phyloP scores from a whole-genome alignment of 1,284 basidiomycete species.

The Dichomitus squalens region DNA sequence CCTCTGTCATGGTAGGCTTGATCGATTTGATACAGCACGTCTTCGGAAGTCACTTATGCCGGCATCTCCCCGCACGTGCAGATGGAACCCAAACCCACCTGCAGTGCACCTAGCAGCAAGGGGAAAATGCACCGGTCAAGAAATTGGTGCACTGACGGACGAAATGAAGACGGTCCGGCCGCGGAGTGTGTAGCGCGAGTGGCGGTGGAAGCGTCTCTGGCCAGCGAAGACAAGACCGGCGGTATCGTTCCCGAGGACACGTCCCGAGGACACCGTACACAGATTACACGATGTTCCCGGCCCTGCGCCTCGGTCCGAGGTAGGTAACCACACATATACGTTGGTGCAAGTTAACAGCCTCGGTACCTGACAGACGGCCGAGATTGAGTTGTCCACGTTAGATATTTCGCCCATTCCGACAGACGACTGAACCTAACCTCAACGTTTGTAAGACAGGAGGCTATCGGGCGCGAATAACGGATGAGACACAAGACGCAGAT shows the following conservation, averaged over 20 bases:
- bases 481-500: not conserved
- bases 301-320: not conserved
- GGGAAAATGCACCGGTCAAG: not conserved
- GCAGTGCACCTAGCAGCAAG: not conserved
- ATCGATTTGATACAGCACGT: not conserved
- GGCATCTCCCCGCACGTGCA: not conserved
- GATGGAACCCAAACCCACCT: not conserved
- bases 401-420: not conserved
- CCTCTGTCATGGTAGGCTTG: not conserved
- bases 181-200: not conserved
- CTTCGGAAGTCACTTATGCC: not conserved
- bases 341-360: not conserved
- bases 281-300: not conserved
- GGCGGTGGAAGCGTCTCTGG: not conserved
- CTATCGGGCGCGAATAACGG: slow-evolving; percentile 9
- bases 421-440: not conserved
- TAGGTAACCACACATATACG: not conserved
- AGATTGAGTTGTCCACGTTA: not conserved
- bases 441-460: slow-evolving; percentile 2
- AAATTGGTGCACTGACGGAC: not conserved
- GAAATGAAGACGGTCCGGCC: not conserved
- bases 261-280: not conserved
- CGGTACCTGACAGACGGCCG: not conserved
- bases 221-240: not conserved
- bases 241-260: not conserved